Base-by-base conservation (phyloP, 768 basidiomycete genomes). In the Lactarius tabidus region DNA sequence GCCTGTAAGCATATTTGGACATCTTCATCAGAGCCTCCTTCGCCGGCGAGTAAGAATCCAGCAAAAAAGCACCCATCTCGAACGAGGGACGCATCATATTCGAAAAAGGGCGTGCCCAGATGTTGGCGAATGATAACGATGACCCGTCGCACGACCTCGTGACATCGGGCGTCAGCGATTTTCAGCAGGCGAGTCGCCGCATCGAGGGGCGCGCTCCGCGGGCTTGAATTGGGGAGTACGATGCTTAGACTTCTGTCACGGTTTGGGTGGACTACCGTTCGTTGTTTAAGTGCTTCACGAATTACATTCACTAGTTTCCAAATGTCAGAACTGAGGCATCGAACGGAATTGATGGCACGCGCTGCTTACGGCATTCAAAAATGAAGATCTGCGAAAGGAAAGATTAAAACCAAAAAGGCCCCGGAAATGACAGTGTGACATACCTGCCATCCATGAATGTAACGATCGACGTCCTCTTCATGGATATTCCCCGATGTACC, bases 31-130 rank as follows among this genome's bases (percentile, higher is more conserved):
- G 76, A 66, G 10, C 82, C 85, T 9, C 77, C 73, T 63, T 83
- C 85, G 39, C 76, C 71, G 0, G 90, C 90, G 7, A 92, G 82
- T 43, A 94, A 77, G 67, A 89, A 84, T 2, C 86, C 93, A 4
- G 91, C 91, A 70, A 89, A 95, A 80, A 89, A 96, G 71, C 89
- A 92, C 3, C 95, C 95, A 70, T 96, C 94, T 23, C 91, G 84
- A 60, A 95, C 86, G 5, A 95, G 81, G 23, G 89, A 88, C 1
- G 93, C 85, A 73, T 98, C 95, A 81, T 89, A 95, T 70, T 81
- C 82, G 72, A 97, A 93, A 69, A 96, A 84, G 15, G 74, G 66
- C 6, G 74, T 84, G 77, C 70, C 86, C 74, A 78, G 77, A 68
- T 73, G 83, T 65, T 63, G 81, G 77, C 69, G 83, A 75, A 74